Evolutionary conservation across 2,329 filamentous ascomycete species (phyloP), one percentile per base, ranked within the genome.

Genomic region (Aspergillus ochraceoroseus): DNA sequence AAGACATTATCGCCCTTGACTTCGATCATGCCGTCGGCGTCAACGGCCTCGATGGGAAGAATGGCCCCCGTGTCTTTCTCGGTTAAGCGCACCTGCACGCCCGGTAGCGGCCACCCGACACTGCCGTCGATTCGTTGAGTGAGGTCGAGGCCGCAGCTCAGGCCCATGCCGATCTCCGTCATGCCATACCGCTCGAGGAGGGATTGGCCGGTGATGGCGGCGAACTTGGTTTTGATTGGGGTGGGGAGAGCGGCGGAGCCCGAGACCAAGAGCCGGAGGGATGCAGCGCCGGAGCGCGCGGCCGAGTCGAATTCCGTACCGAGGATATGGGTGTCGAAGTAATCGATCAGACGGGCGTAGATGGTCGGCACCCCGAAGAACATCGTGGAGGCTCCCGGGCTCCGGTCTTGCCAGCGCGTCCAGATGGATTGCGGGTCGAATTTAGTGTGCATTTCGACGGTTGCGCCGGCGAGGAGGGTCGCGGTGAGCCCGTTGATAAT

Each of bases 321-420:
- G 13, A 58, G 59, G 28, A 69, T 62, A 20, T 65, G 49, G 8
- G 57, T 31, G 30, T 69, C 64, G 34, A 67, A 70, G 38, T 72
- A 68, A 40, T 72, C 65, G 41, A 69, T 65, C 35, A 74, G 56
- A 0, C 70, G 64, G 31, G 70, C 67, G 54, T 73, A 75, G 19
- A 74, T 72, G 1, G 72, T 74, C 3, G 72, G 72, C 1, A 75
- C 72, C 11, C 69, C 72, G 49, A 70, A 68, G 59, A 75, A 75
- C 60, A 74, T 67, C 0, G 67, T 64, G 18, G 70, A 61, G 30
- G 61, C 56, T 46, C 64, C 66, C 38, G 20, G 20, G 20, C 9
- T 48, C n/a, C n/a, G 54, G 19, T 56, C 60, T 42, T 59, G 56
- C 69, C 70, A 74, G 11, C 71, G 63, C 13, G 63, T 55, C 72